Percentiles rank a stretch among this genome's conserved stretches.
These are phyloP conservation scores for Rhizopus microsporus DNA, from an alignment of 371 early-diverging fungal species.

Conservation along the genomic window DNA sequence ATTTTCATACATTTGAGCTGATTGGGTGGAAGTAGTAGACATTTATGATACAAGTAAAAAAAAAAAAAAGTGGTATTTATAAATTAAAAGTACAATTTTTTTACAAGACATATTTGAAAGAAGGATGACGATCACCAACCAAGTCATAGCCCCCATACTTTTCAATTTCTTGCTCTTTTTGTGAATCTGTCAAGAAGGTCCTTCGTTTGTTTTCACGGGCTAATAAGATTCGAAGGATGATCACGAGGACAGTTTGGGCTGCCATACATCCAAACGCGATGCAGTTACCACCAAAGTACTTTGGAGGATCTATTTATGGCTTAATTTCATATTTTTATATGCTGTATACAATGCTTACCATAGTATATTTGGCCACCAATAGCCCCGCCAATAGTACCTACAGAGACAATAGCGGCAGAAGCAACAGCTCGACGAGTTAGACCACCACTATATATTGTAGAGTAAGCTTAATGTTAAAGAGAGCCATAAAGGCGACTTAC, in stretches of 20 bases:
- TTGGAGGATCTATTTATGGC: slow-evolving; percentile 21
- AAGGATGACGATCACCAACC: slow-evolving; percentile 27
- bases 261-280: slow-evolving; percentile 36
- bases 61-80: slow-evolving; percentile 3
- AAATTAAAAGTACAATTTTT: neutral
- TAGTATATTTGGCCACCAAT: slow-evolving; percentile 44
- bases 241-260: slow-evolving; percentile 26
- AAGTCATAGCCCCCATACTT: slow-evolving; percentile 20
- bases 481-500: slow-evolving; percentile 10
- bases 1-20: slow-evolving; percentile 26
- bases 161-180: slow-evolving; percentile 17
- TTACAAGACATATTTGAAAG: slow-evolving; percentile 29
- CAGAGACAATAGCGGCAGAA: slow-evolving; percentile 37
- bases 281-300: slow-evolving; percentile 29
- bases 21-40: slow-evolving; percentile 3
- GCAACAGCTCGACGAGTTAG: slow-evolving; percentile 41
- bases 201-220: slow-evolving; percentile 21
- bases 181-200: slow-evolving; percentile 7
- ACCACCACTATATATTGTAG: slow-evolving; percentile 24
- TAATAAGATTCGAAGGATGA: slow-evolving; percentile 20
- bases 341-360: slow-evolving; percentile 15
- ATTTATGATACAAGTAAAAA: neutral
- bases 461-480: neutral
- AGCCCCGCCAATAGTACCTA: slow-evolving; percentile 42
- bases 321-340: neutral